Conservation (phyloP, 352 stramenopile species). For the Pythium guiyangense region DNA sequence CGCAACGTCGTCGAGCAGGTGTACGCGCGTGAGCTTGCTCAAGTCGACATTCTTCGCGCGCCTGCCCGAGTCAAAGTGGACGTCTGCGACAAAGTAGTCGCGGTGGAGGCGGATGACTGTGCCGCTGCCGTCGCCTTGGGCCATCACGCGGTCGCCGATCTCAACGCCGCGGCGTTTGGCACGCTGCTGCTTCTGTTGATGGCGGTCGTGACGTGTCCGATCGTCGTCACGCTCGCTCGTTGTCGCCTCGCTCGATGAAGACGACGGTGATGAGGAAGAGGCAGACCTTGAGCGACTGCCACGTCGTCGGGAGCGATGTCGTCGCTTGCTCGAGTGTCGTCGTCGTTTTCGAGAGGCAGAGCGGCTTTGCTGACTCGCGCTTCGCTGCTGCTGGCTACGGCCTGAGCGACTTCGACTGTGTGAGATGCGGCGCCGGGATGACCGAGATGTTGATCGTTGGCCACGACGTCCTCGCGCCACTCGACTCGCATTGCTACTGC, state of each 20-base stretch:
- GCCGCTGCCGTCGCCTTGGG: constrained; percentile 26
- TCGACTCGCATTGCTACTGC: background rate
- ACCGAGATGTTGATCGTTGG: background rate
- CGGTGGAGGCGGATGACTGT: constrained; percentile 59
- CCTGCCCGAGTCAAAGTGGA: constrained; percentile 60
- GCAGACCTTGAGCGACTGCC: background rate
- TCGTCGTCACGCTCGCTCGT: constrained; percentile 7
- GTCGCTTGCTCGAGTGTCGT: background rate
- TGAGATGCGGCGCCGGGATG: background rate
- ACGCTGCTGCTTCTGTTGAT: background rate
- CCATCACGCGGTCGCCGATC: constrained; percentile 48
- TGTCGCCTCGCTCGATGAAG: constrained; percentile 5
- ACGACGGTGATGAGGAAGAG: background rate
- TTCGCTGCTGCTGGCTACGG: background rate
- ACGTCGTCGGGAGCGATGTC: background rate
- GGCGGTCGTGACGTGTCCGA: background rate
- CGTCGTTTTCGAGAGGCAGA: background rate
- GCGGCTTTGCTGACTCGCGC: background rate
- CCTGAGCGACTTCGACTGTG: background rate
- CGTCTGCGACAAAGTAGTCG: constrained; percentile 64
- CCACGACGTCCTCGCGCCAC: background rate
- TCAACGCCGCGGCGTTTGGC: constrained; percentile 24
- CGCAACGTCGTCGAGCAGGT: constrained; percentile 4
- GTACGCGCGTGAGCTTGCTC: constrained; percentile 24
- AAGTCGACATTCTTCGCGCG: constrained; percentile 59